Conservation (phyloP, 257 asterid species). For the Fraxinus americana region DNA sequence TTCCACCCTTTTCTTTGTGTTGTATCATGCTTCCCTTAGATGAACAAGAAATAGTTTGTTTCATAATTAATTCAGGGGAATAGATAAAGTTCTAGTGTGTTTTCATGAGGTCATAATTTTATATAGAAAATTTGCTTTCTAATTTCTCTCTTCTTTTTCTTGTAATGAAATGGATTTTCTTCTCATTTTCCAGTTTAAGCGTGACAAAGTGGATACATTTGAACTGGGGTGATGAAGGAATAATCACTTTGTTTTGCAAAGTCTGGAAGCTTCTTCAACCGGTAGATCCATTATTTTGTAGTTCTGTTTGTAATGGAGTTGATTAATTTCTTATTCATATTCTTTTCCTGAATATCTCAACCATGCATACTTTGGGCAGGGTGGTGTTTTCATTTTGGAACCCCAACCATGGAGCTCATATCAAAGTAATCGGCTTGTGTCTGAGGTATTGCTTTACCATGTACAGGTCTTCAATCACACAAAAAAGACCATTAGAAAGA, state of each 20-base stretch:
- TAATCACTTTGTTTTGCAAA: slow-evolving; percentile 68
- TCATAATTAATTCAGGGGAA: neutral
- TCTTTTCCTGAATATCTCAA: neutral
- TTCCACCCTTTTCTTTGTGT: too few species aligned
- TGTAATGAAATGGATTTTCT: slow-evolving; percentile 25
- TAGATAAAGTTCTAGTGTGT: neutral
- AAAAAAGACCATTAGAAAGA: neutral
- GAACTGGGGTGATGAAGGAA: slow-evolving; percentile 95
- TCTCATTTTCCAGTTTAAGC: slow-evolving; percentile 62
- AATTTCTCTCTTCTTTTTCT: neutral
- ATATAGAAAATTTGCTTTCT: neutral
- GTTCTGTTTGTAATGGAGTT: neutral
- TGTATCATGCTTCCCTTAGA: neutral
- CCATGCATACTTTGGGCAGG: slow-evolving; percentile 49
- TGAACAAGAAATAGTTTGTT: neutral
- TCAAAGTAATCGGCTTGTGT: slow-evolving; percentile 66
- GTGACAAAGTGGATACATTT: slow-evolving; percentile 94
- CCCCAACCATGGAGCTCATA: slow-evolving; percentile 98
- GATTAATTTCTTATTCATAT: neutral
- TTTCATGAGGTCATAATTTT: neutral
- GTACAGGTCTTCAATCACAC: neutral
- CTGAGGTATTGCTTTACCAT: slow-evolving; percentile 54
- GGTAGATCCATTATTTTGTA: slow-evolving; percentile 31
- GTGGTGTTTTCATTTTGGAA: slow-evolving; percentile 87
- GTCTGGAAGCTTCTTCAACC: slow-evolving; percentile 81